Percentiles rank a stretch among this genome's conserved stretches.
Conservation (phyloP, 352 stramenopile genomes). For the Globisporangium nunn region DNA sequence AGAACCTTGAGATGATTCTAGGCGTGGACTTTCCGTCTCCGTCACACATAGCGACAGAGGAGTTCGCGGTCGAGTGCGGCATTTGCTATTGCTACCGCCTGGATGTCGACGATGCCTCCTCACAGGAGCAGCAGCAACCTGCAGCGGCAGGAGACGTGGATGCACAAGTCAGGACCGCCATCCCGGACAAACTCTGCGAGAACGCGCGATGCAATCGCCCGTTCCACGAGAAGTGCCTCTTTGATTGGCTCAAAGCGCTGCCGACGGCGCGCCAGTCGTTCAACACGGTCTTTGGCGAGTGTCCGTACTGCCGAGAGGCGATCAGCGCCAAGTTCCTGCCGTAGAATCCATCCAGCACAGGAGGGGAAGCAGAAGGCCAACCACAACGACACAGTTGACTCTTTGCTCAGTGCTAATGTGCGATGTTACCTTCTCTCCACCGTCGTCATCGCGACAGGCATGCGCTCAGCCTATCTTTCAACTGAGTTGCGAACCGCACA, state of each 20-base stretch:
- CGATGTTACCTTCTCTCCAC: not conserved
- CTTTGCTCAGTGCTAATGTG: not conserved
- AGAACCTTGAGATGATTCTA: constrained; percentile 66
- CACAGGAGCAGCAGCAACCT: not conserved
- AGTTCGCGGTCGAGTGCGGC: constrained; percentile 82
- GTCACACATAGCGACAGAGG: constrained; percentile 32
- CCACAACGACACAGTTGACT: not conserved
- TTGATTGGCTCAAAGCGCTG: constrained; percentile 86
- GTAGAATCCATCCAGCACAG: not conserved
- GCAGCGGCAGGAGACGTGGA: not conserved
- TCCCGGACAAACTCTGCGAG: constrained; percentile 84
- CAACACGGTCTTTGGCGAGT: constrained; percentile 87
- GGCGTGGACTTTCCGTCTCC: constrained; percentile 57
- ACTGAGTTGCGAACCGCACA: no score
- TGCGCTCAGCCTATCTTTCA: not conserved
- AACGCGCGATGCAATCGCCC: constrained; percentile 76
- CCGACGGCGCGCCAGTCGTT: constrained; percentile 86
- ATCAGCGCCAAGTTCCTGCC: constrained; percentile 73
- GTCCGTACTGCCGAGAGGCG: constrained; percentile 84
- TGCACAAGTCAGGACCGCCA: constrained; percentile 19
- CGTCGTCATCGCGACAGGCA: not conserved
- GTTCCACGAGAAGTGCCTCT: constrained; percentile 86
- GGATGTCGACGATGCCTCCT: constrained; percentile 22
- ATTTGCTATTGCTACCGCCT: constrained; percentile 87
- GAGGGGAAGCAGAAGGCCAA: no score